Evolutionary conservation across 2,329 filamentous ascomycete species (phyloP).

Genomic region (Verticillium dahliae): DNA sequence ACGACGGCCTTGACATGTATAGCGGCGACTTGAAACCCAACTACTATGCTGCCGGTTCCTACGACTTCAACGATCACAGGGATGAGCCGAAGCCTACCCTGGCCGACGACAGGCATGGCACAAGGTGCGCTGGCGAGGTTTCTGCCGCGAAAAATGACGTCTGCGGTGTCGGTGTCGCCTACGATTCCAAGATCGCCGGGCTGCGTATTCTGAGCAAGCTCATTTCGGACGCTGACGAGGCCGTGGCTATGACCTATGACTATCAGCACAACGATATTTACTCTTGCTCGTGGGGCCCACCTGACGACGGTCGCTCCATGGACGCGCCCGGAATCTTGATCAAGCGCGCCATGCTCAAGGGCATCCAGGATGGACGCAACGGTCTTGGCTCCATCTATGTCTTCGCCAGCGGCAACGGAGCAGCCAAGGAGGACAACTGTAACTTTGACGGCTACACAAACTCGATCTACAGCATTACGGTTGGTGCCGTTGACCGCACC

Average conservation of each 20-base stretch:
- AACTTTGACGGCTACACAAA: conserved; percentile 99
- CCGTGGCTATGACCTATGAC: conserved; percentile 84
- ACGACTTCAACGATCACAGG: conserved; percentile 87
- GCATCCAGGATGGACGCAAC: conserved; percentile 77
- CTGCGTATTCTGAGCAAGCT: conserved; percentile 87
- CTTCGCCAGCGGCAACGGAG: conserved; percentile 94
- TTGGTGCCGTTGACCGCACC: conserved; percentile 83
- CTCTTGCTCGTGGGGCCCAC: conserved; percentile 97
- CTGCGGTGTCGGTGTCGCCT: conserved; percentile 93
- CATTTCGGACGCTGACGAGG: conserved; percentile 90
- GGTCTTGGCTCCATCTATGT: conserved; percentile 90
- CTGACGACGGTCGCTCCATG: conserved; percentile 91
- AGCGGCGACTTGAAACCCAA: conserved; percentile 89
- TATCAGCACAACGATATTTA: conserved; percentile 93
- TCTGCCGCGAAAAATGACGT: conserved; percentile 87
- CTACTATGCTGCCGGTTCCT: conserved; percentile 88
- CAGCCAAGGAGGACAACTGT: conserved; percentile 83
- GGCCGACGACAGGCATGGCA: conserved; percentile 83
- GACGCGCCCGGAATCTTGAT: conserved; percentile 88
- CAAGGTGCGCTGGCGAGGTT: conserved; percentile 90
- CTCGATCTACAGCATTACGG: conserved; percentile 97
- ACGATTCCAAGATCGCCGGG: conserved; percentile 82
- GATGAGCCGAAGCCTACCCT: conserved; percentile 76
- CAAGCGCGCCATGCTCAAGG: conserved; percentile 83
- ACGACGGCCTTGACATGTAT: conserved; percentile 94